Conservation (phyloP, 768 basidiomycete genomes). For the Phanerochaete carnosa region DNA sequence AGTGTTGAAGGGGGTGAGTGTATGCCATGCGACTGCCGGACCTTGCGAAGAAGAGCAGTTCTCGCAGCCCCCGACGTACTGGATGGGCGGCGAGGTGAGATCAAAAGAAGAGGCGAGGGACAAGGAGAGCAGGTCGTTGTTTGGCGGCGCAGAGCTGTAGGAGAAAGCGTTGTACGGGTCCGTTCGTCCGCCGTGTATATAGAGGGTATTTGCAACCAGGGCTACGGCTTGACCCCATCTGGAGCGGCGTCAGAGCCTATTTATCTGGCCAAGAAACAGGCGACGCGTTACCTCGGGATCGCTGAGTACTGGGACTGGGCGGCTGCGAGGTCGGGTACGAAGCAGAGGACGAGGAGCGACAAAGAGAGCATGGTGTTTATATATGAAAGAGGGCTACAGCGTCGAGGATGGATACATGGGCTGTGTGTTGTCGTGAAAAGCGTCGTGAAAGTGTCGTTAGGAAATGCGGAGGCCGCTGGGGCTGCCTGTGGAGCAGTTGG, state of each 20-base stretch:
- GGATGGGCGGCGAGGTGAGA: conserved; percentile 66
- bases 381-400: background rate
- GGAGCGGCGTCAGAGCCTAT: background rate
- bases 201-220: conserved; percentile 54
- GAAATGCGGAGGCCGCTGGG: background rate
- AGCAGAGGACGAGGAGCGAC: conserved; percentile 13
- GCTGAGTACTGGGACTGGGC: conserved; percentile 18
- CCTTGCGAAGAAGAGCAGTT: conserved; percentile 45
- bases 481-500: conserved; percentile 2
- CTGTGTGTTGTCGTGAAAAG: background rate
- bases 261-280: background rate
- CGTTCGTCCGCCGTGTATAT: conserved; percentile 79
- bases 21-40: conserved; percentile 77
- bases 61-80: conserved; percentile 45
- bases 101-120: conserved; percentile 59
- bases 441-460: conserved; percentile 7
- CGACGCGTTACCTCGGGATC: conserved; percentile 19
- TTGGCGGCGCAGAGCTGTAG: conserved; percentile 73
- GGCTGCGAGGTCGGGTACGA: conserved; percentile 13
- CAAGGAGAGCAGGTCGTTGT: conserved; percentile 67
- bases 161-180: conserved; percentile 62
- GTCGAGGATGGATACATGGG: conserved; percentile 1
- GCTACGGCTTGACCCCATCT: conserved; percentile 82
- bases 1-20: conserved; percentile 62
- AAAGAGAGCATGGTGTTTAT: background rate